Conservation (phyloP, 202 grass and related monocot genomes). For the Brachypodium distachyon region DNA sequence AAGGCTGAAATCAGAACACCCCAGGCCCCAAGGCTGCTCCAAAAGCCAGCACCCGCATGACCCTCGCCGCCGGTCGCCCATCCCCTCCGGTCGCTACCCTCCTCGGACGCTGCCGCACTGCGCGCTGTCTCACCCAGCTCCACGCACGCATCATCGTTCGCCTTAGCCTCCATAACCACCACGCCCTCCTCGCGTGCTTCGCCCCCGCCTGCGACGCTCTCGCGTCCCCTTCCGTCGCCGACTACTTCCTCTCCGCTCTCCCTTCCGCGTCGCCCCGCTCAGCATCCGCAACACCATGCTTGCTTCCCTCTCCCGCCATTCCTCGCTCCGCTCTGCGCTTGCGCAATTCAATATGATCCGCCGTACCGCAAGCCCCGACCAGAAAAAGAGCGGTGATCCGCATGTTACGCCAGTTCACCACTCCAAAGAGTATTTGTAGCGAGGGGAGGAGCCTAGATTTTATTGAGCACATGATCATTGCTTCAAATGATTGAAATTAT, state of each 20-base stretch:
- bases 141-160: constrained; percentile 72
- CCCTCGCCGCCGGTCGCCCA: constrained; percentile 1
- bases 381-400: too few relatives aligned
- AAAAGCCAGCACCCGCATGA: constrained; percentile 22
- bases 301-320: constrained; percentile 51
- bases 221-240: constrained; percentile 26
- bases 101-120: constrained; percentile 39
- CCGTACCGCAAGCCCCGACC: constrained; percentile 36
- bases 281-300: constrained; percentile 66
- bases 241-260: constrained; percentile 33
- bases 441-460: too few relatives aligned
- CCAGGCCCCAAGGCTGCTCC: background rate
- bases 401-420: too few relatives aligned
- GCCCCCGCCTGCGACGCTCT: constrained; percentile 49
- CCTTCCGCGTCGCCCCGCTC: constrained; percentile 31
- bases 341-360: constrained; percentile 48
- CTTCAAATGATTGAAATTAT: too few relatives aligned
- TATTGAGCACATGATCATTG: too few relatives aligned
- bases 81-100: constrained; percentile 34
- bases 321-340: constrained; percentile 34
- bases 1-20: background rate
- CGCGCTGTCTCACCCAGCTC: constrained; percentile 51
- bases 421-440: too few relatives aligned
- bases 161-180: constrained; percentile 37
- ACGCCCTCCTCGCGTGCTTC: constrained; percentile 62